Conservation (phyloP, 306 rosid species). For the Cucumis melo region DNA sequence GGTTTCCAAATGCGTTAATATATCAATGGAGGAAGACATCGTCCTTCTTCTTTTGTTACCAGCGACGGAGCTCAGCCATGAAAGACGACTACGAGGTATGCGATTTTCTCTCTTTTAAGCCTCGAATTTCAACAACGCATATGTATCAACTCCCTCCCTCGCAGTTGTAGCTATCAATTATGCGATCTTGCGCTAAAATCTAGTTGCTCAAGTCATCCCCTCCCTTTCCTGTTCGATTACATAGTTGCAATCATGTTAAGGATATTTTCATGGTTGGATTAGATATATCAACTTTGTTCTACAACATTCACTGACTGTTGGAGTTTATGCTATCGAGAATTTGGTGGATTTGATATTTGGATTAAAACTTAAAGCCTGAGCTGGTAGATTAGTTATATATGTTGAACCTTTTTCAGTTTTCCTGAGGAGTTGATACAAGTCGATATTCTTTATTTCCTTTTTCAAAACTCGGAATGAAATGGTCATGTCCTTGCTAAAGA, state of each 20-base stretch:
- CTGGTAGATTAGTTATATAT: not conserved
- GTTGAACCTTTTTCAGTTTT: not conserved
- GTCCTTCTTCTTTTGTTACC: not conserved
- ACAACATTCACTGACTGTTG: not conserved
- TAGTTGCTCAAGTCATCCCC: not conserved
- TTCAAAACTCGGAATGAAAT: not conserved
- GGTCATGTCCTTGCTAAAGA: not conserved
- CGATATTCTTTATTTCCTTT: not conserved
- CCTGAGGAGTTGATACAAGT: not conserved
- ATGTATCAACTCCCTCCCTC: not conserved
- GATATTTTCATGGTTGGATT: not conserved
- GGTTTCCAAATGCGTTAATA: not conserved
- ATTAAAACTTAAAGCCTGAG: not conserved
- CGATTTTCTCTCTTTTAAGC: not conserved
- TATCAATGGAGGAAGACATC: not conserved
- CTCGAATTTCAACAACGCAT: not conserved
- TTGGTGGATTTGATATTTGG: not conserved
- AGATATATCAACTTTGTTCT: not conserved
- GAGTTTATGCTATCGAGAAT: not conserved
- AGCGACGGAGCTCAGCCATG: constrained; percentile 18
- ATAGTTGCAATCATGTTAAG: not conserved
- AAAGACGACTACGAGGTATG: constrained; percentile 53
- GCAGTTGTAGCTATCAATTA: not conserved
- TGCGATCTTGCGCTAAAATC: not conserved
- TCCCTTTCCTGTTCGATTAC: not conserved